Percentiles rank a stretch among this genome's conserved stretches.
Conservation (phyloP, 305 asterid genomes). For the Salvia sclarea region DNA sequence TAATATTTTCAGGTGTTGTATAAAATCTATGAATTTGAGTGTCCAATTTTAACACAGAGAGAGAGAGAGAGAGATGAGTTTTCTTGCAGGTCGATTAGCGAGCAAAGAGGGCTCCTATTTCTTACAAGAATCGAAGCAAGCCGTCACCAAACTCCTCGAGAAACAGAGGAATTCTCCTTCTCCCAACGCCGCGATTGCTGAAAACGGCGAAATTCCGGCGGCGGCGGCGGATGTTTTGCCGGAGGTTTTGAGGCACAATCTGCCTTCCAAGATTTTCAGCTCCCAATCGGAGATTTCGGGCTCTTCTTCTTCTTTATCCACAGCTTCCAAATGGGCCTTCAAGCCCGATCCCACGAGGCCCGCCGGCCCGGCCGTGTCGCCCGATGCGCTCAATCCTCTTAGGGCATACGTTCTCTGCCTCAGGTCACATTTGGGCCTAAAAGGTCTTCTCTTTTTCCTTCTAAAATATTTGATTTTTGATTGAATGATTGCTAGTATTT, state of each 20-base stretch:
- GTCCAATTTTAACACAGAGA: neutral
- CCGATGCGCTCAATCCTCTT: slow-evolving; percentile 78
- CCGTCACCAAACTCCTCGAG: slow-evolving; percentile 56
- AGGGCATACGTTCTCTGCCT: slow-evolving; percentile 78
- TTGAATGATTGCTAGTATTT: neutral
- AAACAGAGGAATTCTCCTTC: slow-evolving; percentile 33
- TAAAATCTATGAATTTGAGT: no score
- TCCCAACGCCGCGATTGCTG: slow-evolving; percentile 20
- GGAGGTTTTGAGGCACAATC: slow-evolving; percentile 71
- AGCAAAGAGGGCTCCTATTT: slow-evolving; percentile 78
- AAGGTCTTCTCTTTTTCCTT: slow-evolving; percentile 43
- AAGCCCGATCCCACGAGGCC: slow-evolving; percentile 40
- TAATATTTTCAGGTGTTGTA: no score
- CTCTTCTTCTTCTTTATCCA: slow-evolving; percentile 50
- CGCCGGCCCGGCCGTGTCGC: slow-evolving; percentile 36
- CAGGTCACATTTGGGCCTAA: slow-evolving; percentile 82
- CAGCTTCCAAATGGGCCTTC: slow-evolving; percentile 70
- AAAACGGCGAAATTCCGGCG: slow-evolving; percentile 22
- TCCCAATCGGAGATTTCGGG: slow-evolving; percentile 38
- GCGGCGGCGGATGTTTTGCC: slow-evolving; percentile 66
- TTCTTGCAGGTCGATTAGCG: slow-evolving; percentile 76
- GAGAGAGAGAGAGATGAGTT: slow-evolving; percentile 52
- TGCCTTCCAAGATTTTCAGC: slow-evolving; percentile 65
- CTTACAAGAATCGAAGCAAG: slow-evolving; percentile 85
- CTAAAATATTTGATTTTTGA: no score